Conservation (phyloP, 768 basidiomycete genomes). For the Amanita subjunquillea region DNA sequence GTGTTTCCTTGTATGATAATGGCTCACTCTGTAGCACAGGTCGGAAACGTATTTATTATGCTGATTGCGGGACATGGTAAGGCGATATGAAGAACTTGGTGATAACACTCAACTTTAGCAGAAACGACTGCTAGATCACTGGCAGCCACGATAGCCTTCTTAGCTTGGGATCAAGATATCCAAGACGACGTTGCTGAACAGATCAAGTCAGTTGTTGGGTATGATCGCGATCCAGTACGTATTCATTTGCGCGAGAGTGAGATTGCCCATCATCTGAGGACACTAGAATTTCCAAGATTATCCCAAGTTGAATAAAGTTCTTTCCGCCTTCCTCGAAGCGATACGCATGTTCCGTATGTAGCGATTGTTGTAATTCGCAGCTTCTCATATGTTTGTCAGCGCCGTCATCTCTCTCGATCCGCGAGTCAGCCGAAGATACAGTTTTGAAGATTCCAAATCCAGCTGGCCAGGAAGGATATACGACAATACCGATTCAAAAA, state of each 20-base stretch:
- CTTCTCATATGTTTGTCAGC: not conserved
- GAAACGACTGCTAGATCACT: conserved; percentile 36
- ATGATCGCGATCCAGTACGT: conserved; percentile 23
- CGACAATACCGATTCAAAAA: not conserved
- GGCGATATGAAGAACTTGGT: not conserved
- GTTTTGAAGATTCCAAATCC: conserved; percentile 15
- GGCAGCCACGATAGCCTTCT: conserved; percentile 30
- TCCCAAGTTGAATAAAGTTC: conserved; percentile 14
- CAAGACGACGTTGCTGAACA: conserved; percentile 33
- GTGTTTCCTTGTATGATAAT: not conserved
- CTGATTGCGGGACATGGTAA: conserved; percentile 51
- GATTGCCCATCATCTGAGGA: not conserved
- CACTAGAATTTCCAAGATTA: conserved; percentile 12
- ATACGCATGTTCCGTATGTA: conserved; percentile 18
- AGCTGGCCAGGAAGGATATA: conserved; percentile 1
- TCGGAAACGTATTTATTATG: conserved; percentile 32
- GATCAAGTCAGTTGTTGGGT: conserved; percentile 23
- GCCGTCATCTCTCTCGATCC: conserved; percentile 14
- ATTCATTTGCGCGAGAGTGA: not conserved
- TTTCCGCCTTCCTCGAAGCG: conserved; percentile 21
- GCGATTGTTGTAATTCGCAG: not conserved
- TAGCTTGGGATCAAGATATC: conserved; percentile 30
- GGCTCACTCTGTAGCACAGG: not conserved
- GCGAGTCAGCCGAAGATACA: conserved; percentile 18
- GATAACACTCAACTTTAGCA: conserved; percentile 5